Evolutionary conservation across 163 green algal genomes (phyloP).

Genomic region (Prototheca cutis): DNA sequence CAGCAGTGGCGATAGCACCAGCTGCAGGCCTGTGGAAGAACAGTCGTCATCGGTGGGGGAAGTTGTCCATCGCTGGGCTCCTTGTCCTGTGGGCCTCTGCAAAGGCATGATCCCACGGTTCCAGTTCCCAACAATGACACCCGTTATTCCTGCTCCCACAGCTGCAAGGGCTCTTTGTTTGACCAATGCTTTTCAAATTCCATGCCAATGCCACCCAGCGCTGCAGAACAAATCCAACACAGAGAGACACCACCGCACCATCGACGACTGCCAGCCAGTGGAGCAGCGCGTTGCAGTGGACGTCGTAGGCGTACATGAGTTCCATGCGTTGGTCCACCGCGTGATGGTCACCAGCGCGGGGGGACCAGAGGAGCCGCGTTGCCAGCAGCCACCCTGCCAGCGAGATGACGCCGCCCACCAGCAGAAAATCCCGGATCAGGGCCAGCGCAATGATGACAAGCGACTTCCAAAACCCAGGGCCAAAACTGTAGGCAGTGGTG

Average conservation of each 20-base stretch:
- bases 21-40: constrained; percentile 58
- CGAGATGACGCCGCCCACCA: constrained; percentile 56
- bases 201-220: too few species aligned
- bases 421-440: constrained; percentile 72
- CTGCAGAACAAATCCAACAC: too few species aligned
- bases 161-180: too few species aligned
- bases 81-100: too few species aligned
- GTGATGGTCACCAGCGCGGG: constrained; percentile 47
- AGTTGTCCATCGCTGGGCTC: too few species aligned
- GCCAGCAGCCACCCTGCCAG: constrained; percentile 71
- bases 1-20: constrained; percentile 71
- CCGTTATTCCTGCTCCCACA: too few species aligned
- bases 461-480: constrained; percentile 47
- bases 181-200: too few species aligned
- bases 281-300: constrained; percentile 97
- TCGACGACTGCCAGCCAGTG: constrained; percentile 81
- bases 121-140: too few species aligned
- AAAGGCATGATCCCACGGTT: background rate
- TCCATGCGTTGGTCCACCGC: constrained; percentile 80
- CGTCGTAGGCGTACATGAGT: constrained; percentile 96
- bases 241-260: constrained; percentile 32
- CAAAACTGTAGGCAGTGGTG: constrained; percentile 77
- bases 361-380: constrained; percentile 66
- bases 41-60: background rate
- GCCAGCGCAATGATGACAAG: constrained; percentile 54